A percentile compares a stretch with the other conserved stretches of the same genome.
phyloP scores from a whole-genome alignment of 331 rosid genomes.

The Malus hybrid region DNA sequence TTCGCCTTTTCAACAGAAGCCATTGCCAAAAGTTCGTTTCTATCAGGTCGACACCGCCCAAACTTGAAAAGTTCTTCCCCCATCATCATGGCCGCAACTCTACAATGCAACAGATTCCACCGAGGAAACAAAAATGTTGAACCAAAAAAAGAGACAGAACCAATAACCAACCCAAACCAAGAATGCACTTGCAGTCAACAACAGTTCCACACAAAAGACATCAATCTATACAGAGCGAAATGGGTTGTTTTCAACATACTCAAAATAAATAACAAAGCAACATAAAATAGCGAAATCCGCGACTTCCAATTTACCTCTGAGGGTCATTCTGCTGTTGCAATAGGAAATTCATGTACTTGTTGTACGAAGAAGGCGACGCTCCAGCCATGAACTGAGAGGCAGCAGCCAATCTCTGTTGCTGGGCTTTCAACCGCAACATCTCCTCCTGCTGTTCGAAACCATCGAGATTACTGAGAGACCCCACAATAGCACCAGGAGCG shows the following conservation, averaged over 20 bases:
- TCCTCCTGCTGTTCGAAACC: constrained; percentile 56
- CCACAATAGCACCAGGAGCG: constrained; percentile 31
- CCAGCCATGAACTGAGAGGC: constrained; percentile 42
- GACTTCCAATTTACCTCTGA: constrained; percentile 36
- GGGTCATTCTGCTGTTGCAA: constrained; percentile 56
- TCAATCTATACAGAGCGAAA: constrained; percentile 2
- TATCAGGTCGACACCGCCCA: constrained; percentile 37
- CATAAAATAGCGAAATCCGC: background rate
- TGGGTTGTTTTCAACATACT: background rate
- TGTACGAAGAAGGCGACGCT: constrained; percentile 40
- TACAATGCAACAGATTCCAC: background rate
- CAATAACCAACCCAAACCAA: constrained; percentile 2
- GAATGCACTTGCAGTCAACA: background rate
- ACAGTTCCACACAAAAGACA: background rate
- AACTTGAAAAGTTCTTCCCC: constrained; percentile 46
- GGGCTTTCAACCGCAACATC: constrained; percentile 44
- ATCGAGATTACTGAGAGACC: constrained; percentile 40
- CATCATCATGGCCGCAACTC: constrained; percentile 43
- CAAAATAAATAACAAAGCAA: background rate
- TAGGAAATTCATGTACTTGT: constrained; percentile 44
- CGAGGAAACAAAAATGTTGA: background rate
- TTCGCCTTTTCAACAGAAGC: constrained; percentile 41
- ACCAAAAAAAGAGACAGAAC: background rate
- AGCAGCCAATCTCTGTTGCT: constrained; percentile 54
- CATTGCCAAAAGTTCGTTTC: constrained; percentile 41